These are phyloP conservation scores for Coemansia sp. DNA, from an alignment of 192 early-diverging fungal genomes.

Conservation along the genomic window DNA sequence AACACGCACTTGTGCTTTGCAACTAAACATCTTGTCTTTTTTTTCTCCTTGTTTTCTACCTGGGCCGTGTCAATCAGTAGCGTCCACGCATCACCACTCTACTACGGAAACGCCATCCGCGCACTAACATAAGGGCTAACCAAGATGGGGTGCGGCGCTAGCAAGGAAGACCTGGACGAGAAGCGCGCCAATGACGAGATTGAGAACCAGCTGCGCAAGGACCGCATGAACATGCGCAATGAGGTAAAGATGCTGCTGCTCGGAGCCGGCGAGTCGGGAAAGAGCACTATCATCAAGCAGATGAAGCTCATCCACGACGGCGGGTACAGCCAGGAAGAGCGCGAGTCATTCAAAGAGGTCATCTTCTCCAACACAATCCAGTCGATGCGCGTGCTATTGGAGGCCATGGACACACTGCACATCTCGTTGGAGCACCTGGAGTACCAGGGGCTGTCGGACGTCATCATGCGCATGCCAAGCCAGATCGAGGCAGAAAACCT, in stretches of 20 bases:
- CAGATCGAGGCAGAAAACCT: conserved; percentile 80
- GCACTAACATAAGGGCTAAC: background rate
- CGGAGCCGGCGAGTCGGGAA: conserved; percentile 92
- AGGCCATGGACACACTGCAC: conserved; percentile 72
- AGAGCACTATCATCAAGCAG: conserved; percentile 94
- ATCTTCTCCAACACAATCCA: conserved; percentile 88
- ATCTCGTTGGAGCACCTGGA: conserved; percentile 67
- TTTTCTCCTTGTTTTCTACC: background rate
- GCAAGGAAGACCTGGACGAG: conserved; percentile 81
- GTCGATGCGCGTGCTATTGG: conserved; percentile 72
- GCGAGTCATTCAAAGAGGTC: conserved; percentile 68
- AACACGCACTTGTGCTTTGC: background rate
- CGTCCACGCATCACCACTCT: background rate
- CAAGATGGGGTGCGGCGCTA: conserved; percentile 88
- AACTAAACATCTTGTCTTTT: conserved; percentile 1
- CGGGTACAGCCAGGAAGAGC: conserved; percentile 82
- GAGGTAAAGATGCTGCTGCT: conserved; percentile 60
- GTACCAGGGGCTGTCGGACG: conserved; percentile 67
- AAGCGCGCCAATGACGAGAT: conserved; percentile 64
- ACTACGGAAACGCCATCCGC: background rate
- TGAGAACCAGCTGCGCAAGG: conserved; percentile 55
- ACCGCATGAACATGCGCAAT: conserved; percentile 50
- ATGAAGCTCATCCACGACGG: conserved; percentile 97
- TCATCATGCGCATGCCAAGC: conserved; percentile 77
- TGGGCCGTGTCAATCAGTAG: background rate